phyloP scores from a whole-genome alignment of 1,284 basidiomycete species.

The Austroboletus novae-zelandiae region DNA sequence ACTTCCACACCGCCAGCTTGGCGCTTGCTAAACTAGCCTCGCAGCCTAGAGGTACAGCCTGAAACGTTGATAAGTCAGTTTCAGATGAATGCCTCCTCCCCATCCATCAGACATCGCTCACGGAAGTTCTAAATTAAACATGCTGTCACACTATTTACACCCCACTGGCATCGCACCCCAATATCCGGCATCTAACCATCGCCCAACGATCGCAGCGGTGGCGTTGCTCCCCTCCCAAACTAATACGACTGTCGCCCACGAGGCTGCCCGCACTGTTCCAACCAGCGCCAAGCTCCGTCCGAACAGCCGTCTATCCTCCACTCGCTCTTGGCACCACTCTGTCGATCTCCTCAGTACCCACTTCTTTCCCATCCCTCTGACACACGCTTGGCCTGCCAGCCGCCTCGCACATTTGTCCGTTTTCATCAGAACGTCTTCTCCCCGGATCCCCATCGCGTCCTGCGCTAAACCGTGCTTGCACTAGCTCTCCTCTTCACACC shows the following conservation, averaged over 20 bases:
- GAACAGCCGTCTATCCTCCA: not conserved
- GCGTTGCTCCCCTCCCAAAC: no score
- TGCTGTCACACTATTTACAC: not conserved
- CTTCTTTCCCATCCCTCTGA: not conserved
- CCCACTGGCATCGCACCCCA: not conserved
- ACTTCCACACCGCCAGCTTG: not conserved
- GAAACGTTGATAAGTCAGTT: not conserved
- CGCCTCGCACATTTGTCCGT: not conserved
- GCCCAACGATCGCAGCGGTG: no score
- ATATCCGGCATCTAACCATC: not conserved
- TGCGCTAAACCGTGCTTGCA: no score
- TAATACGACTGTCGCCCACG: no score
- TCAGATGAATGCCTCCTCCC: not conserved
- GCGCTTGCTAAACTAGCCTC: not conserved
- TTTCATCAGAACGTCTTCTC: not conserved
- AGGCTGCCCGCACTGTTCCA: no score
- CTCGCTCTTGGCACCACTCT: not conserved
- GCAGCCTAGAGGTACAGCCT: not conserved
- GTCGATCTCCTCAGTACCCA: not conserved
- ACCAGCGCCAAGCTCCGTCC: slow-evolving; percentile 1
- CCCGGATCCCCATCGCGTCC: no score
- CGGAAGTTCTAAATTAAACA: not conserved
- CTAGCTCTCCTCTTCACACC: no score
- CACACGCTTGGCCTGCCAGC: not conserved
- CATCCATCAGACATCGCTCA: not conserved